A percentile compares a stretch with the other conserved stretches of the same genome.
phyloP scores from a whole-genome alignment of 2,329 filamentous ascomycete genomes.

The Lecanoromycetidae sp. region DNA sequence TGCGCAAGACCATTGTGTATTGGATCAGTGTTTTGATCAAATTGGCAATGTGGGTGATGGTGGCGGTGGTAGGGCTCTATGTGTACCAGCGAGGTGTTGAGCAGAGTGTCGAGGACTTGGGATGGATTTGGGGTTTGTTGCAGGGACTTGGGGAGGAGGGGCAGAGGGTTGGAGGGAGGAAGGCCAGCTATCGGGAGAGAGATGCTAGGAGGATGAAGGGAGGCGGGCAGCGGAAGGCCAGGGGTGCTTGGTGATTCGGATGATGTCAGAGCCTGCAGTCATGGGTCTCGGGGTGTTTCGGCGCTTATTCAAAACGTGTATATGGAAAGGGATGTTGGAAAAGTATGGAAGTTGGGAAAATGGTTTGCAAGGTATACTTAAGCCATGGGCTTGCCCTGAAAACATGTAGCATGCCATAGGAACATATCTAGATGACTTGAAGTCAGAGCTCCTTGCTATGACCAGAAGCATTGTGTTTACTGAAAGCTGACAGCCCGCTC shows the following conservation, averaged over 20 bases:
- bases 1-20: slow-evolving; percentile 61
- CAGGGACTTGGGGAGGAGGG: slow-evolving; percentile 39
- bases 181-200: slow-evolving; percentile 20
- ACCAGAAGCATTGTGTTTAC: too few species aligned
- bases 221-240: slow-evolving; percentile 16
- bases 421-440: too few species aligned
- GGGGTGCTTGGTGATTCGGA: slow-evolving; percentile 5
- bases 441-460: too few species aligned
- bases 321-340: too few species aligned
- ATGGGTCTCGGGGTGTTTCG: neutral
- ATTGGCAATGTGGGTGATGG: slow-evolving; percentile 50
- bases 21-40: slow-evolving; percentile 58
- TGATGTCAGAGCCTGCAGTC: neutral
- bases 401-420: too few species aligned
- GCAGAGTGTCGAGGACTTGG: slow-evolving; percentile 50
- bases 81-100: slow-evolving; percentile 56
- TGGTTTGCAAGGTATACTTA: too few species aligned
- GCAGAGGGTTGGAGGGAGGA: slow-evolving; percentile 38
- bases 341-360: too few species aligned
- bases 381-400: too few species aligned
- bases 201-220: slow-evolving; percentile 17
- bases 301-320: too few species aligned
- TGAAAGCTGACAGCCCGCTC: too few species aligned
- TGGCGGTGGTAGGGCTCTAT: slow-evolving; percentile 44
- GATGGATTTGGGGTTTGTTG: slow-evolving; percentile 32